Evolutionary conservation across 2,329 filamentous ascomycete genomes (phyloP).

Genomic region (Teratosphaeria pseudoeucalypti): DNA sequence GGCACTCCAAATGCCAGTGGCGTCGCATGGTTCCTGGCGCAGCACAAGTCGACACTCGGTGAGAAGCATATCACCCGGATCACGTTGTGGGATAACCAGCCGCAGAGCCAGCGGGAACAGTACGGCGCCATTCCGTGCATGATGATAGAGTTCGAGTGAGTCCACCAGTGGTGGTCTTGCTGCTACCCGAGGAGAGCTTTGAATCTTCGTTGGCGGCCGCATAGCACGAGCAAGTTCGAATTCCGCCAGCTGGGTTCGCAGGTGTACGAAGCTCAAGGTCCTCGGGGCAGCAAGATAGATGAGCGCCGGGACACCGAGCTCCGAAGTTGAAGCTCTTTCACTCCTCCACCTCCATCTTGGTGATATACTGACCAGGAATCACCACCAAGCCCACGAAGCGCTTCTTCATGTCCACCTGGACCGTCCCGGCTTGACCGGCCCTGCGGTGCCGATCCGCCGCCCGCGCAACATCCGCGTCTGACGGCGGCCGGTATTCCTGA

Average conservation of each 20-base stretch:
- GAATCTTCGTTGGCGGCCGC: neutral
- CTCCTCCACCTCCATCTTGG: slow-evolving; percentile 79
- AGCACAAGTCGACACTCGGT: slow-evolving; percentile 4
- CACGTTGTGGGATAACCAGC: slow-evolving; percentile 3
- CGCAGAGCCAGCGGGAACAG: neutral
- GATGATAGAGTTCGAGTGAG: slow-evolving; percentile 9
- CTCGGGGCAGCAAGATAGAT: too few relatives aligned
- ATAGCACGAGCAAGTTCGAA: too few relatives aligned
- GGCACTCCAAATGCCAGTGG: slow-evolving; percentile 7
- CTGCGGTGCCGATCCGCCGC: slow-evolving; percentile 24
- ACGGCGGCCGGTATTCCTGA: slow-evolving; percentile 77
- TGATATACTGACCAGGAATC: slow-evolving; percentile 75
- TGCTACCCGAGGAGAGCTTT: neutral
- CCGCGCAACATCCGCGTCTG: slow-evolving; percentile 32
- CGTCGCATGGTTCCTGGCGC: slow-evolving; percentile 9
- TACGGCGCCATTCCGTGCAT: slow-evolving; percentile 5
- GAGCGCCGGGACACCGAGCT: too few relatives aligned
- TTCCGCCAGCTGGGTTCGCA: too few relatives aligned
- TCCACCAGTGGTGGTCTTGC: neutral
- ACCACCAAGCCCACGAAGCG: slow-evolving; percentile 84
- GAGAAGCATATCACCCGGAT: slow-evolving; percentile 7
- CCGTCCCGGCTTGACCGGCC: slow-evolving; percentile 21
- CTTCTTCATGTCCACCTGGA: slow-evolving; percentile 65
- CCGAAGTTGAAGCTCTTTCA: slow-evolving; percentile 2
- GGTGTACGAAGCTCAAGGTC: too few relatives aligned